These are phyloP conservation scores for Fraxinus angustifolia DNA, from an alignment of 305 asterid genomes.

Conservation along the genomic window DNA sequence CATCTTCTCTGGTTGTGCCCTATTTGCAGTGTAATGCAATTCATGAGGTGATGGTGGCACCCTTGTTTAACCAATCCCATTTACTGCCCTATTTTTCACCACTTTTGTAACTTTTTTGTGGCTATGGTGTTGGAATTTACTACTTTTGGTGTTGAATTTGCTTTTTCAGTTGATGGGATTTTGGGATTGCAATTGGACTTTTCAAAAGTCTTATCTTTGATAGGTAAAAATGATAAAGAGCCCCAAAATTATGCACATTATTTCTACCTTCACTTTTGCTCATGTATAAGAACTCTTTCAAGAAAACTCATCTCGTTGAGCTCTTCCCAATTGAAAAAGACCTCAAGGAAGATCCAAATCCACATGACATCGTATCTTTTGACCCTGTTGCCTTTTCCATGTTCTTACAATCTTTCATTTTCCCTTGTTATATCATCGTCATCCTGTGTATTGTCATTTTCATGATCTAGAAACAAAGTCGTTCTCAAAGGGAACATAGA, in stretches of 20 bases:
- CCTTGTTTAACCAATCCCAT: slow-evolving; percentile 43
- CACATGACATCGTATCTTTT: slow-evolving; percentile 43
- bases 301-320: slow-evolving; percentile 70
- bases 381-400: slow-evolving; percentile 14
- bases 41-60: slow-evolving; percentile 32
- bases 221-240: slow-evolving; percentile 54
- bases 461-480: slow-evolving; percentile 4
- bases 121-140: neutral
- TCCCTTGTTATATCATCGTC: slow-evolving; percentile 3
- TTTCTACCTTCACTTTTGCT: slow-evolving; percentile 54
- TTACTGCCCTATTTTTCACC: slow-evolving; percentile 27
- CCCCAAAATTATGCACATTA: slow-evolving; percentile 66
- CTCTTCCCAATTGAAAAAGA: slow-evolving; percentile 62
- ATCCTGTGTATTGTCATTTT: neutral
- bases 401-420: neutral
- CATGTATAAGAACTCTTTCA: slow-evolving; percentile 77
- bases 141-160: neutral
- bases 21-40: slow-evolving; percentile 24
- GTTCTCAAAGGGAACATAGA: slow-evolving; percentile 77
- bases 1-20: slow-evolving; percentile 28
- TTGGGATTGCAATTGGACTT: slow-evolving; percentile 13
- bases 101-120: slow-evolving; percentile 13
- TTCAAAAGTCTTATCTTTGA: slow-evolving; percentile 50
- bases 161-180: slow-evolving; percentile 15
- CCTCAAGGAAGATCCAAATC: slow-evolving; percentile 46